Percentiles rank a stretch among this genome's conserved stretches.
Conservation (phyloP, 148 eudicot genomes). For the Agrostemma githago region DNA sequence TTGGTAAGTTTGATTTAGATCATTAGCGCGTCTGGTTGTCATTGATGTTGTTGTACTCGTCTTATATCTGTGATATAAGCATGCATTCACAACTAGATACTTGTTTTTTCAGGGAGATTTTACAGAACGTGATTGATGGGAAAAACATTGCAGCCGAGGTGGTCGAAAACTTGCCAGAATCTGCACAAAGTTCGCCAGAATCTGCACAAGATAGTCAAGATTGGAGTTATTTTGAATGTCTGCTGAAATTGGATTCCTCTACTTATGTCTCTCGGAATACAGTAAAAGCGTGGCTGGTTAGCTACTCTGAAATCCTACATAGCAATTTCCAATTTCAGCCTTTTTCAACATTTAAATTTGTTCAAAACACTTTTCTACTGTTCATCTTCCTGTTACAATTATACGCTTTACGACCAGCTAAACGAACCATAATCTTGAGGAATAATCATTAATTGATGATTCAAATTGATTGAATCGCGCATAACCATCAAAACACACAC, state of each 20-base stretch:
- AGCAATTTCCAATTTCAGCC: neutral
- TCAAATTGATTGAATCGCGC: no score
- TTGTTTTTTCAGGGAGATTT: constrained; percentile 8
- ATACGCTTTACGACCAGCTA: neutral
- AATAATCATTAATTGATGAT: no score
- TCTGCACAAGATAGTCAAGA: constrained; percentile 1
- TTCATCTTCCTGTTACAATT: neutral
- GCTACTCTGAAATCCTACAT: neutral
- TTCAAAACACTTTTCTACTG: neutral
- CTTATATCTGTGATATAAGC: neutral
- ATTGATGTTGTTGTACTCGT: neutral
- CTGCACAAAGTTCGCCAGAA: no score
- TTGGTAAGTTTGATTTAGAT: neutral
- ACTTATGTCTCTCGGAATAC: neutral
- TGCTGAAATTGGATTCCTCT: neutral
- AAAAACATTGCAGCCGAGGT: neutral
- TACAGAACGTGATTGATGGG: constrained; percentile 2
- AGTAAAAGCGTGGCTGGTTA: constrained; percentile 1
- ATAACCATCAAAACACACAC: no score
- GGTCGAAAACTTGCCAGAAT: neutral
- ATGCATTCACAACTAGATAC: neutral
- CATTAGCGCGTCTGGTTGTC: no score
- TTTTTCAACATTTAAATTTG: neutral
- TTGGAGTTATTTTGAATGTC: neutral
- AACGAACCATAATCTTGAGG: neutral